Evolutionary conservation across 106 monocot genomes (phyloP).

Genomic region (Triglochin maritima): DNA sequence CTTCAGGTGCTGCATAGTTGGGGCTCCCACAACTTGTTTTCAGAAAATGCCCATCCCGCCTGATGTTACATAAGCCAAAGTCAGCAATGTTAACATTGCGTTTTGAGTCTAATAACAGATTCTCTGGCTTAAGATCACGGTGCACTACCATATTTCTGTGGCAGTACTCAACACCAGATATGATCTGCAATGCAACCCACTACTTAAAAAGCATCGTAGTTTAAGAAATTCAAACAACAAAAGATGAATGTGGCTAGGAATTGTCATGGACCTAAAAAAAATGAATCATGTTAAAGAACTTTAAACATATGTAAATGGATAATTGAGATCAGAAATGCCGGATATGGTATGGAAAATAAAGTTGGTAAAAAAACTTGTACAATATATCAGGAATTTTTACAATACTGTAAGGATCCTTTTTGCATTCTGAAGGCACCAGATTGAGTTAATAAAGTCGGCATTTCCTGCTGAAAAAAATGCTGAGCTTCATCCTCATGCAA

Average conservation of each 20-base stretch:
- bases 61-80: slow-evolving; percentile 18
- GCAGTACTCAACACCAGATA: slow-evolving; percentile 23
- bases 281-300: not conserved
- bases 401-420: no score
- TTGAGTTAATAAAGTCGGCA: not conserved
- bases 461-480: slow-evolving; percentile 22
- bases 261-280: no score
- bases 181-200: slow-evolving; percentile 4
- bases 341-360: no score
- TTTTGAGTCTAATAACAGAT: slow-evolving; percentile 17
- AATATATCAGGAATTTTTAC: no score
- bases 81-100: slow-evolving; percentile 20
- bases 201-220: no score
- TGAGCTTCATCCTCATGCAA: slow-evolving; percentile 16
- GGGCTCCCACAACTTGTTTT: slow-evolving; percentile 26
- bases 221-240: no score
- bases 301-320: not conserved
- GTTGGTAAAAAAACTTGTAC: not conserved
- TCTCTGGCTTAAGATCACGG: slow-evolving; percentile 21
- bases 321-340: not conserved
- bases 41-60: slow-evolving; percentile 18
- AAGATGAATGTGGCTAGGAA: no score
- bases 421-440: not conserved
- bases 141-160: slow-evolving; percentile 26
- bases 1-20: slow-evolving; percentile 23